phyloP scores from a whole-genome alignment of 768 basidiomycete species.

The Termitomyces sp. region DNA sequence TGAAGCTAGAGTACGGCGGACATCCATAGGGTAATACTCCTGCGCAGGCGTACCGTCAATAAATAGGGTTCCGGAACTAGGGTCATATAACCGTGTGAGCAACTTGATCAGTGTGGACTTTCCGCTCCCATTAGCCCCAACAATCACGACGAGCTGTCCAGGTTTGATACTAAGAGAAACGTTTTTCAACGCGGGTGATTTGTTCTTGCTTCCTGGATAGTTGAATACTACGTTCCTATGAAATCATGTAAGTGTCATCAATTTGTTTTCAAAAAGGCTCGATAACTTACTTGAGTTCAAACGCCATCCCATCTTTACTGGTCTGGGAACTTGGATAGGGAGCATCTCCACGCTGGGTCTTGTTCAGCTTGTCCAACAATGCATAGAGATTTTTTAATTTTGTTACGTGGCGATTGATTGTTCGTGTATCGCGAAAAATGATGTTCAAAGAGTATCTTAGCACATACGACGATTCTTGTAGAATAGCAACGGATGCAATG shows the following conservation, averaged over 20 bases:
- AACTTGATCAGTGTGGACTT: conserved; percentile 50
- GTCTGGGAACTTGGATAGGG: conserved; percentile 17
- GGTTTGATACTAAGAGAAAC: conserved; percentile 39
- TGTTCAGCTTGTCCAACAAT: conserved; percentile 14
- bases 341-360: conserved; percentile 19
- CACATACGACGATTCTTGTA: conserved; percentile 29
- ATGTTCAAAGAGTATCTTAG: conserved; percentile 20
- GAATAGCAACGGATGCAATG: conserved; percentile 31
- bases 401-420: conserved; percentile 18
- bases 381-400: conserved; percentile 29
- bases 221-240: conserved; percentile 45
- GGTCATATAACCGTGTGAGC: conserved; percentile 43
- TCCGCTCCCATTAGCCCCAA: conserved; percentile 52
- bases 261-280: background rate
- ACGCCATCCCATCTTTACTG: conserved; percentile 20
- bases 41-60: conserved; percentile 36
- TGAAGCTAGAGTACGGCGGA: conserved; percentile 39
- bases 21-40: conserved; percentile 29
- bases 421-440: conserved; percentile 13
- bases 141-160: conserved; percentile 48
- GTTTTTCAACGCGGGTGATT: conserved; percentile 26
- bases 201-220: conserved; percentile 41
- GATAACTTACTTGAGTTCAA: conserved; percentile 20
- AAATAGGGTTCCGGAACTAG: conserved; percentile 34
- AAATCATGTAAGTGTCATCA: background rate